A percentile compares a stretch with the other conserved stretches of the same genome.
These are phyloP conservation scores for Cymbomonas tetramitiformis DNA, from an alignment of 139 green algal species.

Conservation along the genomic window DNA sequence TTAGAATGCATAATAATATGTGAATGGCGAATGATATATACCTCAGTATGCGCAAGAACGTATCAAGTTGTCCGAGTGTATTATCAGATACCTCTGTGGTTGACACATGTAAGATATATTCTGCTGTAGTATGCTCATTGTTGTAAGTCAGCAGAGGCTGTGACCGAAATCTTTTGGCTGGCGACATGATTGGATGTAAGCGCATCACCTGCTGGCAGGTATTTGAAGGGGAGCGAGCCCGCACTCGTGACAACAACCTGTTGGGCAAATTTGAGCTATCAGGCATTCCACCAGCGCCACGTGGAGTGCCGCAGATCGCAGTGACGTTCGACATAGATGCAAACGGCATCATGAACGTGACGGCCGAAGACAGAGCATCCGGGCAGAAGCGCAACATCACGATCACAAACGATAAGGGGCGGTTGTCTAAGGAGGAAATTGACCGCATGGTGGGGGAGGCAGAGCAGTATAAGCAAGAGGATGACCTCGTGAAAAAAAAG, in stretches of 20 bases:
- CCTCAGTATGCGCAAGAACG: too few species aligned
- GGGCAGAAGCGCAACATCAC: conserved; percentile 96
- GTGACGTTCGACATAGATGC: conserved; percentile 95
- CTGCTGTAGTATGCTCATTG: too few species aligned
- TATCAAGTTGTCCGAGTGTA: too few species aligned
- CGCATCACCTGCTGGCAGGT: too few species aligned
- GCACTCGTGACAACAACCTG: conserved; percentile 89
- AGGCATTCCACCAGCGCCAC: conserved; percentile 87
- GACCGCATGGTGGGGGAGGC: conserved; percentile 92
- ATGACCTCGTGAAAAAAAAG: conserved; percentile 79
- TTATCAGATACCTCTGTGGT: too few species aligned
- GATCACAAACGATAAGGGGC: conserved; percentile 98
- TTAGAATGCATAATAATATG: too few species aligned
- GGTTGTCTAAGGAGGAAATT: conserved; percentile 93
- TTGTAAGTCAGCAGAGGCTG: too few species aligned
- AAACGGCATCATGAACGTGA: conserved; percentile 96
- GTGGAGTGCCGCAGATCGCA: conserved; percentile 92
- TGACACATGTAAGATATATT: too few species aligned
- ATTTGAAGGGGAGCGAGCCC: conserved; percentile 78
- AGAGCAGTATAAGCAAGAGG: conserved; percentile 96
- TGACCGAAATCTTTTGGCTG: too few species aligned
- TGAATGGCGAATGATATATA: too few species aligned
- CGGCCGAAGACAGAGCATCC: conserved; percentile 87
- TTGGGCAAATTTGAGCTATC: conserved; percentile 96
- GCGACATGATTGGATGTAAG: too few species aligned